Conservation (phyloP, 2,329 filamentous ascomycete genomes). For the Arthrobotrys megalospora region DNA sequence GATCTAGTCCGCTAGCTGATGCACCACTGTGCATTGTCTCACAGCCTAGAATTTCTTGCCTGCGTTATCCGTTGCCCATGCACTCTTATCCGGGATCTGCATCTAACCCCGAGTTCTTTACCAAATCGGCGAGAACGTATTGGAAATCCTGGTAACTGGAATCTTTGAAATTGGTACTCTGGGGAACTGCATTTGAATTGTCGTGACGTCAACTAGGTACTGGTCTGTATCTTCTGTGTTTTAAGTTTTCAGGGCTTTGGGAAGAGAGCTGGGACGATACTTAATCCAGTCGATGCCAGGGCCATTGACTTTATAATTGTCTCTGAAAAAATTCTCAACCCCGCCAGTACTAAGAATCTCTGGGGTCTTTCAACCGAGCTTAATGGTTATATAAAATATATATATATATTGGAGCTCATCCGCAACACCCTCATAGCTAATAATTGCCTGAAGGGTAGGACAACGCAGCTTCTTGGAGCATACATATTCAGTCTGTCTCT, state of each 20-base stretch:
- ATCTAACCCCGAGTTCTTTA: slow-evolving; percentile 1
- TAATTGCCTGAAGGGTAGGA: slow-evolving; percentile 12
- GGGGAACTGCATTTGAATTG: background rate
- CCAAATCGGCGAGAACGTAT: slow-evolving; percentile 24
- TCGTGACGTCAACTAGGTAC: slow-evolving; percentile 21
- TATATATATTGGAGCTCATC: slow-evolving; percentile 8
- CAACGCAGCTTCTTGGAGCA: slow-evolving; percentile 6
- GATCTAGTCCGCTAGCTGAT: background rate
- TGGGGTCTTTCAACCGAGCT: background rate
- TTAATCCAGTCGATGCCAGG: background rate
- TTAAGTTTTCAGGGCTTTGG: background rate
- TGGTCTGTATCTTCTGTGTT: background rate
- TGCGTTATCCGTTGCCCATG: slow-evolving; percentile 13
- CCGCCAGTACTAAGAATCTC: too few species aligned
- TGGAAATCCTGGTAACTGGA: slow-evolving; percentile 24
- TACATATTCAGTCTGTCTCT: background rate
- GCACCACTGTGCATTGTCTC: slow-evolving; percentile 26
- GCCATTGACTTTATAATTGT: background rate
- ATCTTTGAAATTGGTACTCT: background rate
- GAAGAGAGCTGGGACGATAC: background rate
- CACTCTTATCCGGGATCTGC: slow-evolving; percentile 39
- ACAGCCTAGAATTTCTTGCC: slow-evolving; percentile 45
- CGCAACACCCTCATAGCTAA: background rate
- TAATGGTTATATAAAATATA: too few species aligned
- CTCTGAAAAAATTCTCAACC: slow-evolving; percentile 5